Evolutionary conservation across 768 basidiomycete genomes (phyloP).

Genomic region (Lentinula aciculospora): DNA sequence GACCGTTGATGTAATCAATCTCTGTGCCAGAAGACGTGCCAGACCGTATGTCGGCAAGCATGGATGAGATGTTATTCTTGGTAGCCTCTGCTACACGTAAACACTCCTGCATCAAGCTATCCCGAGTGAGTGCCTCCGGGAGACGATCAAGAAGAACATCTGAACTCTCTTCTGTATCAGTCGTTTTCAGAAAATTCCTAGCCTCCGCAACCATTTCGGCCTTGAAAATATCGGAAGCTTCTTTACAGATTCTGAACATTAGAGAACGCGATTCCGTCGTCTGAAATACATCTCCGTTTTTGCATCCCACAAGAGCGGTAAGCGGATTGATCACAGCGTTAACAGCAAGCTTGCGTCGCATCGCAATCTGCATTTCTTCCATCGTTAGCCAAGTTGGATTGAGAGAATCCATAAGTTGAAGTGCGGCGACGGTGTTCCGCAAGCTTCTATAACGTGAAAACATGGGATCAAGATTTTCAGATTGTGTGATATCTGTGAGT

Average conservation of each 20-base stretch:
- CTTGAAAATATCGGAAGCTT: constrained; percentile 60
- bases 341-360: constrained; percentile 78
- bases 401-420: constrained; percentile 53
- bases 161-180: constrained; percentile 8
- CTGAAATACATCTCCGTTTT: constrained; percentile 69
- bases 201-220: constrained; percentile 41
- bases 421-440: constrained; percentile 60
- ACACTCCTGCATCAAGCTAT: constrained; percentile 50
- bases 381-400: constrained; percentile 61
- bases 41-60: constrained; percentile 64
- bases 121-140: constrained; percentile 38
- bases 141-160: constrained; percentile 29
- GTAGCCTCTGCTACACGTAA: constrained; percentile 54
- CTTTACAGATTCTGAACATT: constrained; percentile 53
- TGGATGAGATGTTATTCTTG: constrained; percentile 69
- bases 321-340: constrained; percentile 84
- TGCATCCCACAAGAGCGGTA: constrained; percentile 73
- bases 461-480: constrained; percentile 26
- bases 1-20: constrained; percentile 80
- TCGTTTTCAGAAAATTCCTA: constrained; percentile 21
- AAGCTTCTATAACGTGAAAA: constrained; percentile 51
- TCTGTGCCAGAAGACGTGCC: constrained; percentile 55
- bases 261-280: constrained; percentile 38
- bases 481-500: constrained; percentile 46
- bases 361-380: constrained; percentile 55